Evolutionary conservation across 345 rosid genomes (phyloP).

Genomic region (Cardamine occulta): DNA sequence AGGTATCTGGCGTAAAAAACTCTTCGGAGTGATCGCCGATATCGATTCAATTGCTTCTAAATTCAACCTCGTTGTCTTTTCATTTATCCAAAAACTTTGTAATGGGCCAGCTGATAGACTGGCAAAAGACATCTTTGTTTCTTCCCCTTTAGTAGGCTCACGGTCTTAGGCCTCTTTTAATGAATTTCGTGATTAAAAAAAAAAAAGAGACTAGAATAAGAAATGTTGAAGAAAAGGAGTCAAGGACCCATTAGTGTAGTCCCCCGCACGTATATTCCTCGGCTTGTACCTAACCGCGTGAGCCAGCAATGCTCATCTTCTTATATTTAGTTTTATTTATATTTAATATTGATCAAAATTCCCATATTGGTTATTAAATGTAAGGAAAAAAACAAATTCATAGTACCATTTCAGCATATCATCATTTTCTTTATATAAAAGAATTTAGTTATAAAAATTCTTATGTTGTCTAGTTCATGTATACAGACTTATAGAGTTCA

Average conservation of each 20-base stretch:
- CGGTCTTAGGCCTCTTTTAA: too few species aligned
- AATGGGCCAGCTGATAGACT: too few species aligned
- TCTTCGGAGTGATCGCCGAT: too few species aligned
- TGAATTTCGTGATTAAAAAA: too few species aligned
- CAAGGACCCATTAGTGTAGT: conserved; percentile 13
- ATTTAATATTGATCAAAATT: background rate
- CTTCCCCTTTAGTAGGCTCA: too few species aligned
- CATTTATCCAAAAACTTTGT: too few species aligned
- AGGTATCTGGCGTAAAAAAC: too few species aligned
- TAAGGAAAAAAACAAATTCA: background rate
- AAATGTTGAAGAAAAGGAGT: background rate
- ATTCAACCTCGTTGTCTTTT: too few species aligned
- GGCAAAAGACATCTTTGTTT: too few species aligned
- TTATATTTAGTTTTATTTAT: background rate
- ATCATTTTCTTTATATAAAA: background rate
- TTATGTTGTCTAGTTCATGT: conserved; percentile 24
- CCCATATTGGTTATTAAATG: background rate
- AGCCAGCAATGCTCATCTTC: conserved; percentile 14
- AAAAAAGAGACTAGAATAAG: background rate
- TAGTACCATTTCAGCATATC: conserved; percentile 12
- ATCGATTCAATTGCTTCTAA: too few species aligned
- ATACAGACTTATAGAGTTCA: conserved; percentile 30
- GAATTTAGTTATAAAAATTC: background rate
- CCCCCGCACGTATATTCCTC: conserved; percentile 24
- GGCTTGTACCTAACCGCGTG: conserved; percentile 27